Percentiles rank a stretch among this genome's conserved stretches.
phyloP scores from a whole-genome alignment of 805 yeast species.

The Metschnikowia rubicola region DNA sequence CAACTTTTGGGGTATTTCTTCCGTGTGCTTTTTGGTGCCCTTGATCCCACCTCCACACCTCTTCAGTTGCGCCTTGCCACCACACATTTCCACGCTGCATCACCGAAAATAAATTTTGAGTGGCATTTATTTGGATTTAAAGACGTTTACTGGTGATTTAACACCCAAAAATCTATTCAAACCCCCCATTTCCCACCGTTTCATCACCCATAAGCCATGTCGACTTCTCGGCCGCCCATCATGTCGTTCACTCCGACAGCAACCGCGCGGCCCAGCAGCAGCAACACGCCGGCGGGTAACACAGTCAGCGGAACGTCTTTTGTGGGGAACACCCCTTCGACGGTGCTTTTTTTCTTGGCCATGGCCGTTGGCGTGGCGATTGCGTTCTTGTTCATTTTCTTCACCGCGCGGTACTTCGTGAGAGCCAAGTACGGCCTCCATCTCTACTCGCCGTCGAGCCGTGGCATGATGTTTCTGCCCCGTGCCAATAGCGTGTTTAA shows the following conservation, averaged over 20 bases:
- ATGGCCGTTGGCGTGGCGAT: slow-evolving; percentile 58
- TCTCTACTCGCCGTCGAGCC: slow-evolving; percentile 33
- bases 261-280: neutral
- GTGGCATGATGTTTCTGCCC: slow-evolving; percentile 21
- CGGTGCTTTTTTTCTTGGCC: slow-evolving; percentile 61
- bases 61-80: no score
- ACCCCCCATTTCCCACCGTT: neutral
- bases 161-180: no score
- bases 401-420: slow-evolving; percentile 58
- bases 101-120: no score
- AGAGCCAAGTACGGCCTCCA: slow-evolving; percentile 56
- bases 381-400: slow-evolving; percentile 53
- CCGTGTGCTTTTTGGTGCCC: no score
- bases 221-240: neutral
- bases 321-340: slow-evolving; percentile 53
- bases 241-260: neutral
- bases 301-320: slow-evolving; percentile 18
- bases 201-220: neutral
- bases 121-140: no score
- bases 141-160: no score
- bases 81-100: no score
- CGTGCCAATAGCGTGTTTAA: slow-evolving; percentile 7
- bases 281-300: neutral
- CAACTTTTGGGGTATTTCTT: no score
- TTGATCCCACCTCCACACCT: no score